Evolutionary conservation across 2,329 filamentous ascomycete genomes (phyloP).

Genomic region (Diplodia seriata): DNA sequence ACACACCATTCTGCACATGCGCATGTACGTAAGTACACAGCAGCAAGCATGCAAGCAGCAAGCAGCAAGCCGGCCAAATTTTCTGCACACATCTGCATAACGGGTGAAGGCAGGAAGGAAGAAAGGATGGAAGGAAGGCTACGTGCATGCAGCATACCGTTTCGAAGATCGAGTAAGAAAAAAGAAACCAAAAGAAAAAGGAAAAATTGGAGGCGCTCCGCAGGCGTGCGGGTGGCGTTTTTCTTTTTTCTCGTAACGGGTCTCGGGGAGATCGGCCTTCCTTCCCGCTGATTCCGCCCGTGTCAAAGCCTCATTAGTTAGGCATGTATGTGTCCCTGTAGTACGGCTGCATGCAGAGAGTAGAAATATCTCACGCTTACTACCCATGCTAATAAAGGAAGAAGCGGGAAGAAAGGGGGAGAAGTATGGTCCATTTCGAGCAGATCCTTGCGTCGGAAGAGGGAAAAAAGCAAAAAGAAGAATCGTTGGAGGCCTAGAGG

Average conservation of each 20-base stretch:
- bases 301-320: no score
- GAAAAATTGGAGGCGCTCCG: background rate
- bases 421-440: no score
- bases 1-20: no score
- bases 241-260: background rate
- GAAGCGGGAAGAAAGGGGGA: background rate
- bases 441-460: no score
- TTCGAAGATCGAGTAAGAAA: no score
- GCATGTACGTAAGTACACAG: no score
- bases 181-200: background rate
- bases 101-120: no score
- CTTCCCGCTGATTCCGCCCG: background rate
- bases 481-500: background rate
- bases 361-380: background rate
- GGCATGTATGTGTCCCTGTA: background rate
- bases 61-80: no score
- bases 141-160: no score
- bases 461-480: background rate
- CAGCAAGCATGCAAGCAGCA: no score
- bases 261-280: background rate
- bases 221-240: background rate
- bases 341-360: background rate
- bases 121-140: no score
- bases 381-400: background rate
- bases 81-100: no score